These are phyloP conservation scores for Pseudophaeomoniella oleicola DNA, from an alignment of 2,329 filamentous ascomycete species.

Conservation along the genomic window DNA sequence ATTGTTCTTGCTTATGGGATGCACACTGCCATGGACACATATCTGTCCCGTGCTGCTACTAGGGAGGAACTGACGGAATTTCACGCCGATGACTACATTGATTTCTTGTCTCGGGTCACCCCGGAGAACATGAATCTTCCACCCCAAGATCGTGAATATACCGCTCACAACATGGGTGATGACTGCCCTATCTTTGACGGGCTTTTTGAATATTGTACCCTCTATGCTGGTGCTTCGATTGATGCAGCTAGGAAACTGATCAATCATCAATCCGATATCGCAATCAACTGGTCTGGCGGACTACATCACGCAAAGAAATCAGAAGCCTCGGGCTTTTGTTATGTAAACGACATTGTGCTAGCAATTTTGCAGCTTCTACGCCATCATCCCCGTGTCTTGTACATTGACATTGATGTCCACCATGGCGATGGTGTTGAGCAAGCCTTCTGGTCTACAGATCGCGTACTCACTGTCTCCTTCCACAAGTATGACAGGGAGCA, in stretches of 20 bases:
- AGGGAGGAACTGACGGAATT: constrained; percentile 79
- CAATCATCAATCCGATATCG: constrained; percentile 79
- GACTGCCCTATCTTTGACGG: constrained; percentile 97
- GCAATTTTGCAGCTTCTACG: constrained; percentile 79
- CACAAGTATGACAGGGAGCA: constrained; percentile 81
- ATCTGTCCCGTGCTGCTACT: constrained; percentile 67
- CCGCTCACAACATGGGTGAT: constrained; percentile 67
- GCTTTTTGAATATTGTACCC: constrained; percentile 84
- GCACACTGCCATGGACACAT: constrained; percentile 93
- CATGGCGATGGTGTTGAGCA: constrained; percentile 86
- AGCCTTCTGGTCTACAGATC: constrained; percentile 77
- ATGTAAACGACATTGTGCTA: constrained; percentile 96
- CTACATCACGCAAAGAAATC: constrained; percentile 92
- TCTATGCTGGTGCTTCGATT: constrained; percentile 81
- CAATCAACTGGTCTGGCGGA: constrained; percentile 93
- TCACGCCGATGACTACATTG: constrained; percentile 77
- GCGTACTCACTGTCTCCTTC: constrained; percentile 86
- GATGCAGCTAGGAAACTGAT: constrained; percentile 83
- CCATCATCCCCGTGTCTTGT: constrained; percentile 70
- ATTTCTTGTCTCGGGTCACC: constrained; percentile 64
- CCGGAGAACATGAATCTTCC: constrained; percentile 44
- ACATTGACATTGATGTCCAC: constrained; percentile 89
- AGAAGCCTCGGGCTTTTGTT: constrained; percentile 92
- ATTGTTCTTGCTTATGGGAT: constrained; percentile 90
- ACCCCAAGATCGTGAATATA: constrained; percentile 9